A percentile compares a stretch with the other conserved stretches of the same genome.
Conservation (phyloP, 306 rosid genomes). For the Luffa acutangula region DNA sequence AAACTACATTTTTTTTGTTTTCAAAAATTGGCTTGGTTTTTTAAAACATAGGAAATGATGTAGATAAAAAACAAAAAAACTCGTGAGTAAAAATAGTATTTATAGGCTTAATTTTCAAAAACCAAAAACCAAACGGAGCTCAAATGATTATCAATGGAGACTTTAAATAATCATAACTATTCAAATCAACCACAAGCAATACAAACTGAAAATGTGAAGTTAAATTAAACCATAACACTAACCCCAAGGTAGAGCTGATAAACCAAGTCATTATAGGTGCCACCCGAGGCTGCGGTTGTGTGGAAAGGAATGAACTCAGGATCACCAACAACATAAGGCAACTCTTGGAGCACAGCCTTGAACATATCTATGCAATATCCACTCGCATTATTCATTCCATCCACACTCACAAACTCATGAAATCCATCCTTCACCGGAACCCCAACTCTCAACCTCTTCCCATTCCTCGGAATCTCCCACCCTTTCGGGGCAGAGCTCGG, state of each 20-base stretch:
- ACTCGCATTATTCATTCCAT: neutral
- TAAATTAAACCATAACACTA: too few species aligned
- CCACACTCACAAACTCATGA: conserved; percentile 15
- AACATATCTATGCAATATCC: conserved; percentile 30
- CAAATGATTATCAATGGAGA: neutral
- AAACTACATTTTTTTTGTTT: too few species aligned
- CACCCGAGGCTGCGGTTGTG: neutral
- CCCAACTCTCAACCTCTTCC: conserved; percentile 21
- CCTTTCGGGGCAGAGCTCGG: conserved; percentile 20
- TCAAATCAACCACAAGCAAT: too few species aligned
- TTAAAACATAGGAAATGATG: too few species aligned
- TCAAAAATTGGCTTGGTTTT: too few species aligned
- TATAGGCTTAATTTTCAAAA: too few species aligned
- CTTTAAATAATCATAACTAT: too few species aligned
- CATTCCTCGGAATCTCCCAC: conserved; percentile 20
- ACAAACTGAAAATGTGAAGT: too few species aligned
- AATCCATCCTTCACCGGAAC: conserved; percentile 24
- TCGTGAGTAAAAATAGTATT: too few species aligned
- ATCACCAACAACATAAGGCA: conserved; percentile 20
- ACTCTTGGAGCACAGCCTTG: neutral
- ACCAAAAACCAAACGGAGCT: too few species aligned
- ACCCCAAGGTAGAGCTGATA: neutral
- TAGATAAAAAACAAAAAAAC: too few species aligned
- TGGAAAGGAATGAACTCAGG: conserved; percentile 21
- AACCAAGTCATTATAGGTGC: conserved; percentile 22